Evolutionary conservation across 108 stramenopile species (phyloP).

Genomic region (Cyclotella atomus): DNA sequence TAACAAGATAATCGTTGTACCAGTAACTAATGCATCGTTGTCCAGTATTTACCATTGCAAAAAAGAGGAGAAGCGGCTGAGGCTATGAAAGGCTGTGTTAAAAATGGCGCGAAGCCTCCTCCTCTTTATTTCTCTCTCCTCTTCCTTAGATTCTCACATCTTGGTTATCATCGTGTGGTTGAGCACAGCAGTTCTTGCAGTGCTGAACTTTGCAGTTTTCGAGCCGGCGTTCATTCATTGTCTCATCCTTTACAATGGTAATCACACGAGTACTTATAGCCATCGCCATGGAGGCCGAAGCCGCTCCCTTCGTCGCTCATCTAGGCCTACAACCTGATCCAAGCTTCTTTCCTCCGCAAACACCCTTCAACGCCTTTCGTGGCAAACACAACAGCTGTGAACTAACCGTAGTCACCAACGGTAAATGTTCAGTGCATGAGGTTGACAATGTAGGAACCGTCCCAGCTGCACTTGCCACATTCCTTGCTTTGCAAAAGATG

Average conservation of each 20-base stretch:
- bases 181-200: no score
- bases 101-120: no score
- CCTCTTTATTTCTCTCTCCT: no score
- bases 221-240: no score
- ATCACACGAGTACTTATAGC: conserved; percentile 71
- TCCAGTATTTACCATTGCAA: no score
- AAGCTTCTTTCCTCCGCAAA: conserved; percentile 76
- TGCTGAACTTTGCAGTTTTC: no score
- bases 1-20: no score
- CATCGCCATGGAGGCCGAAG: conserved; percentile 97
- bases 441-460: conserved; percentile 97
- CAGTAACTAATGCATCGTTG: no score
- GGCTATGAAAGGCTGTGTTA: no score
- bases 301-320: conserved; percentile 84
- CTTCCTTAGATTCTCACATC: no score
- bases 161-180: not conserved
- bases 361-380: conserved; percentile 82
- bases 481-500: conserved; percentile 73
- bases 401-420: conserved; percentile 91
- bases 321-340: conserved; percentile 62
- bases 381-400: conserved; percentile 79
- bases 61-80: no score
- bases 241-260: conserved; percentile 10
- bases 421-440: conserved; percentile 82
- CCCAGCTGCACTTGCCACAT: conserved; percentile 80